Conservation (phyloP, 331 rosid species). For the Acacia concinna region DNA sequence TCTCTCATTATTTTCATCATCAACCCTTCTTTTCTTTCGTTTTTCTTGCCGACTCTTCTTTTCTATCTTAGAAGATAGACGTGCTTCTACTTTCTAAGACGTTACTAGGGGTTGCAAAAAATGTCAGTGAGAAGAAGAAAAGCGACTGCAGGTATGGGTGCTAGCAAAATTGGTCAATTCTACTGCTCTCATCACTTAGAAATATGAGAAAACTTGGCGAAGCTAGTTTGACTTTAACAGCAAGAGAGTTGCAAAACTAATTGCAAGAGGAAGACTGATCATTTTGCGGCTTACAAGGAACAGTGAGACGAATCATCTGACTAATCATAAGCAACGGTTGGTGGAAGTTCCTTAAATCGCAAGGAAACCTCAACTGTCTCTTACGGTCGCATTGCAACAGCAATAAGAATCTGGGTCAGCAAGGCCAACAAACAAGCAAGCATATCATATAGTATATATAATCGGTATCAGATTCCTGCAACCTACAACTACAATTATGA, state of each 20-base stretch:
- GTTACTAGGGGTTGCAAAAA: background rate
- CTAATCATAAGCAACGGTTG: background rate
- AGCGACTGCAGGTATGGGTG: background rate
- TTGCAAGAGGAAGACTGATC: background rate
- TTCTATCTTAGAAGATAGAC: background rate
- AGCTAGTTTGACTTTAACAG: background rate
- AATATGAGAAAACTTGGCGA: background rate
- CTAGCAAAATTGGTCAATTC: background rate
- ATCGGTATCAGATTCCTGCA: background rate
- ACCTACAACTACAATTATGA: background rate
- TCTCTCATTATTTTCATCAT: background rate
- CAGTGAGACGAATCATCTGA: background rate
- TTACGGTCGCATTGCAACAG: background rate
- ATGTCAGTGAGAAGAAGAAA: background rate
- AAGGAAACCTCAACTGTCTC: constrained; percentile 23
- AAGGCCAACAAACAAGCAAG: constrained; percentile 7
- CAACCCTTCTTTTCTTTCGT: background rate
- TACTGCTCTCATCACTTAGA: background rate
- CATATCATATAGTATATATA: background rate
- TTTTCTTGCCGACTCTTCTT: background rate
- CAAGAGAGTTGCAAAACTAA: background rate
- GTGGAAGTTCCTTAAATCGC: constrained; percentile 4
- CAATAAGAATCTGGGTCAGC: constrained; percentile 8
- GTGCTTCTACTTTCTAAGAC: background rate
- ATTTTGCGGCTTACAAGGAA: background rate